Evolutionary conservation across 1,284 basidiomycete genomes (phyloP).

Genomic region (Rhizoctonia solani): DNA sequence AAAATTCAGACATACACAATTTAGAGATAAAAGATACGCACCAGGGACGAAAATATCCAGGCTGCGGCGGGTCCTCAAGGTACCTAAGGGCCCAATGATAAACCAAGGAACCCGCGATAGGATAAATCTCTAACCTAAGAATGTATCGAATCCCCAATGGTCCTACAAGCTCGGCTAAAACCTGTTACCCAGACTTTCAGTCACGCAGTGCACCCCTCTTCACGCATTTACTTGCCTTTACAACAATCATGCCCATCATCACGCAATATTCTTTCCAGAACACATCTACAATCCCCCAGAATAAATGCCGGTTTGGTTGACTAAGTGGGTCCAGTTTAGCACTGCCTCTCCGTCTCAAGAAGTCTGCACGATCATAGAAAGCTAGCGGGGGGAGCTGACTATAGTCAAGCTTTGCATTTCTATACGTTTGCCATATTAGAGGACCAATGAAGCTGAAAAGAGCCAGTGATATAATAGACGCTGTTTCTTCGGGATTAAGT

Average conservation of each 20-base stretch:
- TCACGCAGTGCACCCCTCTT: neutral
- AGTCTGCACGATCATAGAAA: constrained; percentile 37
- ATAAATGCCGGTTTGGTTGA: constrained; percentile 32
- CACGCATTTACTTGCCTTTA: neutral
- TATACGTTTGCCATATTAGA: constrained; percentile 42
- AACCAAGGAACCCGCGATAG: neutral
- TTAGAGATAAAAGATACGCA: neutral
- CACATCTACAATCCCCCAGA: constrained; percentile 37
- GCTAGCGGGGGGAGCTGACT: constrained; percentile 37
- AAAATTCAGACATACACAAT: neutral
- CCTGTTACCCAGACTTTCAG: neutral
- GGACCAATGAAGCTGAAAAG: constrained; percentile 46
- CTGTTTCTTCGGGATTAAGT: constrained; percentile 48
- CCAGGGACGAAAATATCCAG: neutral
- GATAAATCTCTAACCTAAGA: neutral
- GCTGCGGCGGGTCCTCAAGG: neutral
- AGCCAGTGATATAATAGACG: constrained; percentile 44
- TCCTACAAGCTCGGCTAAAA: constrained; percentile 31
- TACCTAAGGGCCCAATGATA: neutral
- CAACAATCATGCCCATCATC: neutral
- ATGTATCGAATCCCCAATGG: constrained; percentile 38
- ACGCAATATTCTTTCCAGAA: constrained; percentile 35
- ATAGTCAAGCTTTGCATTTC: constrained; percentile 36
- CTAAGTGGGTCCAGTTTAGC: constrained; percentile 35
- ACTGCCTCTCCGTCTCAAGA: constrained; percentile 22